These are phyloP conservation scores for Neoascochyta sp. DNA, from an alignment of 2,329 filamentous ascomycete genomes.

Conservation along the genomic window DNA sequence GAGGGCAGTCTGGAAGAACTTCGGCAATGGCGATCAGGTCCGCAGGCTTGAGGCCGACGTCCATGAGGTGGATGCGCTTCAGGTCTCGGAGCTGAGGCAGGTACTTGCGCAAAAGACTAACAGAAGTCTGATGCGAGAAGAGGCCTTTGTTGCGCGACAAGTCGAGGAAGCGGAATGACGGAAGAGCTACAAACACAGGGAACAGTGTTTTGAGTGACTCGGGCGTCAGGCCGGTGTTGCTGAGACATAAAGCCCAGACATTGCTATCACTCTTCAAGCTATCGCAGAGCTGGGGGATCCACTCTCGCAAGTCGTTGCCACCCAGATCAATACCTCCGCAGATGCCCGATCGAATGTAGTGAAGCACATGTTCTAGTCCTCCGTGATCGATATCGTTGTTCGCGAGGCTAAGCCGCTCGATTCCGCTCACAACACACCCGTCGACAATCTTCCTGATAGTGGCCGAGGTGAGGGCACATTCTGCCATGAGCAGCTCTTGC, in stretches of 20 bases:
- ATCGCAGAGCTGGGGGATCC: slow-evolving; percentile 48
- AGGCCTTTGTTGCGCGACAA: slow-evolving; percentile 83
- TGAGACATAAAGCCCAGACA: slow-evolving; percentile 79
- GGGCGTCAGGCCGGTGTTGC: slow-evolving; percentile 76
- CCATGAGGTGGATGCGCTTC: slow-evolving; percentile 80
- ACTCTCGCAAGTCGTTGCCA: slow-evolving; percentile 66
- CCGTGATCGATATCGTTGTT: slow-evolving; percentile 73
- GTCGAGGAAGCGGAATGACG: slow-evolving; percentile 81
- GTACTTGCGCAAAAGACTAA: slow-evolving; percentile 74
- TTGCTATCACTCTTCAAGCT: slow-evolving; percentile 50
- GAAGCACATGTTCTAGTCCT: slow-evolving; percentile 70
- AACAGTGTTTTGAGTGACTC: slow-evolving; percentile 70
- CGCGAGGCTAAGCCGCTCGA: slow-evolving; percentile 76
- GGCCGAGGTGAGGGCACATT: slow-evolving; percentile 67
- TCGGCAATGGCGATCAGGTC: slow-evolving; percentile 90
- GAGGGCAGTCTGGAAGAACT: slow-evolving; percentile 76
- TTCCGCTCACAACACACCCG: slow-evolving; percentile 71
- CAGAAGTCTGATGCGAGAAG: slow-evolving; percentile 72
- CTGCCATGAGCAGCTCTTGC: slow-evolving; percentile 78
- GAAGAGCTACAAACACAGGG: slow-evolving; percentile 65
- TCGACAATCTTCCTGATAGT: slow-evolving; percentile 77
- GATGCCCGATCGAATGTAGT: slow-evolving; percentile 69
- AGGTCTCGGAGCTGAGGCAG: slow-evolving; percentile 73
- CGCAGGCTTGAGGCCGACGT: slow-evolving; percentile 78
- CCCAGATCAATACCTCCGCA: slow-evolving; percentile 89